Evolutionary conservation across 495 filamentous ascomycete species (phyloP).

Genomic region (Recurvomyces mirabilis): DNA sequence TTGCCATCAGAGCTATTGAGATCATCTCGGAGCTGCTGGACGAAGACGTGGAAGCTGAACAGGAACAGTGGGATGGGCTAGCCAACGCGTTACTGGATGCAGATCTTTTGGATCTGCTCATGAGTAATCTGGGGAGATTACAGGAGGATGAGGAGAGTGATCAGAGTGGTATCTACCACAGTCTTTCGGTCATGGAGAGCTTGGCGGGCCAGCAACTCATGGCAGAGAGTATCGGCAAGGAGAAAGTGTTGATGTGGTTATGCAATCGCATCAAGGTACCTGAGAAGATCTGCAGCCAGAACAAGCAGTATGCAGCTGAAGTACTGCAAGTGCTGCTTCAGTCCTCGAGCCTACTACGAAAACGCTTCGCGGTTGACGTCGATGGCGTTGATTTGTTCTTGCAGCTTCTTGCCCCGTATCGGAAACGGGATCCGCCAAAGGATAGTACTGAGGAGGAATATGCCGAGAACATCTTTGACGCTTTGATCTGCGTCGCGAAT

Average conservation of each 20-base stretch:
- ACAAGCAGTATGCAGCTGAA: conserved; percentile 93
- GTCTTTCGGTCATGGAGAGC: conserved; percentile 74
- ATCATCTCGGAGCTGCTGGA: conserved; percentile 89
- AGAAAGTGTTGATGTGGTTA: conserved; percentile 66
- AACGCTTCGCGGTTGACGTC: conserved; percentile 35
- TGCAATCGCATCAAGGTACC: conserved; percentile 54
- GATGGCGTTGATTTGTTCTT: conserved; percentile 72
- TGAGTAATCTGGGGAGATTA: conserved; percentile 71
- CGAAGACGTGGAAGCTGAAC: conserved; percentile 78
- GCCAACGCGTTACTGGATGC: conserved; percentile 73
- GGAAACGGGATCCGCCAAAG: conserved; percentile 75
- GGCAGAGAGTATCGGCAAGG: conserved; percentile 57
- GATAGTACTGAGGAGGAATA: conserved; percentile 89
- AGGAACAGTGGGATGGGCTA: conserved; percentile 70
- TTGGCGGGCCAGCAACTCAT: conserved; percentile 58
- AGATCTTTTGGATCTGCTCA: conserved; percentile 71
- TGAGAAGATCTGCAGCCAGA: conserved; percentile 59
- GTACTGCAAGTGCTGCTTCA: conserved; percentile 78
- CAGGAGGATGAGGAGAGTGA: conserved; percentile 74
- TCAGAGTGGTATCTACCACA: conserved; percentile 73
- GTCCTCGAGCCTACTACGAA: conserved; percentile 53
- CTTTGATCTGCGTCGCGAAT: conserved; percentile 67
- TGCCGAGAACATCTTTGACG: conserved; percentile 84
- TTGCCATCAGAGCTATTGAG: conserved; percentile 84
- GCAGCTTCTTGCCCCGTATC: conserved; percentile 77